A percentile compares a stretch with the other conserved stretches of the same genome.
Evolutionary conservation across 2,329 filamentous ascomycete genomes (phyloP).

Genomic region (Sporothrix humicola): DNA sequence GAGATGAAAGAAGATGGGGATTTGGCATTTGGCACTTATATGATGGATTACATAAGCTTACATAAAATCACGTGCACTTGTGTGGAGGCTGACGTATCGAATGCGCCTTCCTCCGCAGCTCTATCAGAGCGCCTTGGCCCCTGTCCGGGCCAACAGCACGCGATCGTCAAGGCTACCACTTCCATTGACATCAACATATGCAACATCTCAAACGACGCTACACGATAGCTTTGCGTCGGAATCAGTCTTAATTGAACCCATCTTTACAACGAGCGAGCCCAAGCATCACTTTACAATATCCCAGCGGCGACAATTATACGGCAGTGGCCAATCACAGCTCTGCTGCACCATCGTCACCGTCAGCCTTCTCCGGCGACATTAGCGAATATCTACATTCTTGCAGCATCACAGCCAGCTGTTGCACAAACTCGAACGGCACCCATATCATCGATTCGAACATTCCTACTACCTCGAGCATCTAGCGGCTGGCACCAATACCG

Average conservation of each 20-base stretch:
- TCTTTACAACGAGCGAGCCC: not conserved
- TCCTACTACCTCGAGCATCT: not conserved
- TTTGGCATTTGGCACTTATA: too few species aligned
- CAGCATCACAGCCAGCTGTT: not conserved
- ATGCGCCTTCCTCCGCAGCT: not conserved
- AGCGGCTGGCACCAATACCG: too few species aligned
- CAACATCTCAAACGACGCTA: not conserved
- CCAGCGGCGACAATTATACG: too few species aligned
- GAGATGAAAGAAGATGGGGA: not conserved
- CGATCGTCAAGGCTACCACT: constrained; percentile 24
- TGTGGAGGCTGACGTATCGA: not conserved
- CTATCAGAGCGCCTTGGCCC: not conserved
- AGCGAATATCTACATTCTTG: not conserved
- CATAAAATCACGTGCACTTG: too few species aligned
- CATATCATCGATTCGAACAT: not conserved
- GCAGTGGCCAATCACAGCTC: not conserved
- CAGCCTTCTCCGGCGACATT: not conserved
- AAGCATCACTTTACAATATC: not conserved
- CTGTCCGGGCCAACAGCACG: constrained; percentile 24
- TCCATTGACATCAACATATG: not conserved
- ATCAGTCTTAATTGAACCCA: not conserved
- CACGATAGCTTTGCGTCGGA: not conserved
- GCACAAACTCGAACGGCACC: not conserved
- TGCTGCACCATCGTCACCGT: not conserved
- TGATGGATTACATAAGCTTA: not conserved